Evolutionary conservation across 2,329 filamentous ascomycete genomes (phyloP), one percentile per base, ranked within the genome.

Genomic region (Fusarium sp.): DNA sequence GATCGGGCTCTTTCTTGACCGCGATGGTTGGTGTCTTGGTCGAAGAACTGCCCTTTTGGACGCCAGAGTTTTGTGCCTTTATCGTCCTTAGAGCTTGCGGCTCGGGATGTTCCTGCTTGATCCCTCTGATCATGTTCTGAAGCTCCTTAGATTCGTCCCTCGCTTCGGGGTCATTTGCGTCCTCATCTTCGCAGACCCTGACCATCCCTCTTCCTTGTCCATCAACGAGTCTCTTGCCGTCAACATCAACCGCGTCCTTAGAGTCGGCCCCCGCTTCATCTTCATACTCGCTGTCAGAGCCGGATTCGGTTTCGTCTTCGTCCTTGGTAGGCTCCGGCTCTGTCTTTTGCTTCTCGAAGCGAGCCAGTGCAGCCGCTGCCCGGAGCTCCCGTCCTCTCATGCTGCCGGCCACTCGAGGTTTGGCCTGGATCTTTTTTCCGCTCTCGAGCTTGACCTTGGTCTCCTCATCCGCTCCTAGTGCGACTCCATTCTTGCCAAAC

Each of bases 351-450:
- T 88, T 82, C 47, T 90, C 92, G 67, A 96, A 94, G 14, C 94
- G 86, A 16, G 93, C 93, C 74, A 96, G 81, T 2, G 94, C 94
- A 3, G 94, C 94, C 7, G 93, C 93, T 2, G 93, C 94, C 65
- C 94, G 86, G 13, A 97, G 84, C 60, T 96, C 94, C 69, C 94
- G 86, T 0, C 94, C 94, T 68, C 94, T 85, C 57, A 91, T 91
- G 79, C 94, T 95, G 11, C 88, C 88, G 5, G 94, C 94, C 13
- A 96, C 93, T 56, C 92, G 88, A 1, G 94, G 94, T 69, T 93
- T 94, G 11, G 87, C 89, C 29, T 88, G 86, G 1, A 88, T 85
- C 66, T 87, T 87, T 77, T 89, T 92, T 1, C 92, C 91, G 36
- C 88, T 88, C 80, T 95, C 93, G 16, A 95, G 83, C 79, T 90